Conservation (phyloP, 305 asterid species). For the Galium porrigens region DNA sequence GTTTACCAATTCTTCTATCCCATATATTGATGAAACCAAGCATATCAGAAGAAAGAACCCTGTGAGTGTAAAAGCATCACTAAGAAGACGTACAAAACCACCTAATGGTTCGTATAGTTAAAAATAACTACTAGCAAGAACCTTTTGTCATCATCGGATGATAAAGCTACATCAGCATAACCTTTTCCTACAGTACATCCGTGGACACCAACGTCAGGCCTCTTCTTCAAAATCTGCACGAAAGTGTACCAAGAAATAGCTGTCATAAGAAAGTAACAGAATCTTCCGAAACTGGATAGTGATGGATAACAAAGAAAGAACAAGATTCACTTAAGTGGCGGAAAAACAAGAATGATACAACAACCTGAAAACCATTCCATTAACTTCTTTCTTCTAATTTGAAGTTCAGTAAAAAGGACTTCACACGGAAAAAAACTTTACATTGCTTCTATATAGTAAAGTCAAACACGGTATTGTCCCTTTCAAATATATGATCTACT, state of each 20-base stretch:
- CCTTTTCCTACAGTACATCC: slow-evolving; percentile 57
- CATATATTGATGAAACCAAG: slow-evolving; percentile 63
- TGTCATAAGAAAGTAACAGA: slow-evolving; percentile 6
- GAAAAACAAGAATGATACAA: neutral
- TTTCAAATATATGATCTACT: neutral
- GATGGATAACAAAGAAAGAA: slow-evolving; percentile 3
- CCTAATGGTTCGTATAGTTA: neutral
- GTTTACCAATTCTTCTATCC: slow-evolving; percentile 73
- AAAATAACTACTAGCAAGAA: slow-evolving; percentile 16
- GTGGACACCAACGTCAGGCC: slow-evolving; percentile 52
- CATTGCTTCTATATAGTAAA: neutral
- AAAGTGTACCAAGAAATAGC: slow-evolving; percentile 19
- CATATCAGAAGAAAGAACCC: slow-evolving; percentile 78
- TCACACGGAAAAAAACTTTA: neutral
- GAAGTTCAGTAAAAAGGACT: neutral
- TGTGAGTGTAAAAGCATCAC: slow-evolving; percentile 19
- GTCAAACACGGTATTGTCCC: neutral
- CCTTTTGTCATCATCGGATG: slow-evolving; percentile 61
- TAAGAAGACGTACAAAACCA: neutral
- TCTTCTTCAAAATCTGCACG: slow-evolving; percentile 59
- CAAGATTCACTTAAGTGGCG: neutral
- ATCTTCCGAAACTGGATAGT: neutral
- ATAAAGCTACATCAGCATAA: slow-evolving; percentile 66
- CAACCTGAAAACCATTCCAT: neutral
- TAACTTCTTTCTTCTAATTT: neutral